Conservation (phyloP, 1,284 basidiomycete species). For the Coniophora puteana region DNA sequence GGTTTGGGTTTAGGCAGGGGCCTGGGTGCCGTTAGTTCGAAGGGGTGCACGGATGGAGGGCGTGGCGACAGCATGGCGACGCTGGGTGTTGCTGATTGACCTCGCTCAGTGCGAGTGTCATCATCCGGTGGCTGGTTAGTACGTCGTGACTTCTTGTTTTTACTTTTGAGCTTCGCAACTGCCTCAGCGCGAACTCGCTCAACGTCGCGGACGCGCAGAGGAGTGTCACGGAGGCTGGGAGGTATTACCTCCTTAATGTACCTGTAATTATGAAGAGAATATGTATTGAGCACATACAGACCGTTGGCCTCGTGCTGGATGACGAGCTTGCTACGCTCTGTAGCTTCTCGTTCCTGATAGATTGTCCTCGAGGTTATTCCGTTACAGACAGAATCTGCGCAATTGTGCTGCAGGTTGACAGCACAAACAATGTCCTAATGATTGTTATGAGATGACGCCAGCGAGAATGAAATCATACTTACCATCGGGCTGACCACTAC, state of each 20-base stretch:
- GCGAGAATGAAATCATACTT: background rate
- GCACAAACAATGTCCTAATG: constrained; percentile 3
- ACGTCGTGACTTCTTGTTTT: too few species aligned
- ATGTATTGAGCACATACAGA: background rate
- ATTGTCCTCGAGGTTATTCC: background rate
- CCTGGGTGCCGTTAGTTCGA: too few species aligned
- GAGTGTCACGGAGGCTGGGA: too few species aligned
- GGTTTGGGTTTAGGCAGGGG: too few species aligned
- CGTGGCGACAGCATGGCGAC: too few species aligned
- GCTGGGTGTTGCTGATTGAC: too few species aligned
- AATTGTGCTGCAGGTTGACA: constrained; percentile 6
- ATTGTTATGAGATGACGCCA: background rate
- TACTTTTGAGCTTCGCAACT: too few species aligned
- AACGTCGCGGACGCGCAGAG: too few species aligned
- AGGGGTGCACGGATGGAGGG: too few species aligned
- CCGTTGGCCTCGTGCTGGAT: background rate
- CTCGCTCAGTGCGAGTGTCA: too few species aligned
- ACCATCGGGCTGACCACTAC: background rate
- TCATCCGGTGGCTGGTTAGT: too few species aligned
- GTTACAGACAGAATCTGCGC: constrained; percentile 3
- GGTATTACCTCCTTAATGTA: background rate
- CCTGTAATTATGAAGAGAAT: background rate
- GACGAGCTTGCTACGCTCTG: background rate
- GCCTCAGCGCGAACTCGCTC: too few species aligned
- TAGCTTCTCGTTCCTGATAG: background rate